Conservation (phyloP, 768 basidiomycete genomes). For the Clitopilus passeckerianus region DNA sequence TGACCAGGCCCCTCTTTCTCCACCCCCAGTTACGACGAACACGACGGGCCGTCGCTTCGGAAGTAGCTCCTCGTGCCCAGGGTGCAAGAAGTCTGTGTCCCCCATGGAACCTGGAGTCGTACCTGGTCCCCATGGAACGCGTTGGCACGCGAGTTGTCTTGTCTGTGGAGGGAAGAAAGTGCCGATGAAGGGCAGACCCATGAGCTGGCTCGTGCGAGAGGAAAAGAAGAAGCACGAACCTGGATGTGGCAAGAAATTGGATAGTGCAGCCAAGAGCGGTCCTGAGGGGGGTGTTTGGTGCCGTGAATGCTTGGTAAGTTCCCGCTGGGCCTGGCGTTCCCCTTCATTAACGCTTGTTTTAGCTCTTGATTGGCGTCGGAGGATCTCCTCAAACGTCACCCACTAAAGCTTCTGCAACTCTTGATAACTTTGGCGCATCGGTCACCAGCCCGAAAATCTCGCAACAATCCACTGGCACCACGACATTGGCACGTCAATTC, state of each 20-base stretch:
- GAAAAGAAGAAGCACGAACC: constrained; percentile 53
- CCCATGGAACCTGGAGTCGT: constrained; percentile 85
- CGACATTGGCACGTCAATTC: constrained; percentile 72
- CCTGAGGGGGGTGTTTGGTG: constrained; percentile 74
- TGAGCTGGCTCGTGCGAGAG: constrained; percentile 32
- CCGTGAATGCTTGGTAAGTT: constrained; percentile 73
- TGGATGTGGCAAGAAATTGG: constrained; percentile 79
- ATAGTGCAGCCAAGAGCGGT: constrained; percentile 77
- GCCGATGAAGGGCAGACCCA: constrained; percentile 23
- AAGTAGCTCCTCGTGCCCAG: constrained; percentile 60
- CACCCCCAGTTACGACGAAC: constrained; percentile 27
- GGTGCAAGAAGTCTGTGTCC: constrained; percentile 68
- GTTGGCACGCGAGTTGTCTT: constrained; percentile 76
- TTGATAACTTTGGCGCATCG: constrained; percentile 25
- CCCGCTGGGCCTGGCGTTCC: not conserved
- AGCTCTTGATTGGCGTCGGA: constrained; percentile 55
- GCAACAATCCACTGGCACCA: constrained; percentile 65
- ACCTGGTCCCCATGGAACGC: constrained; percentile 75
- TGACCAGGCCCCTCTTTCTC: constrained; percentile 31
- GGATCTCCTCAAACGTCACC: constrained; percentile 51
- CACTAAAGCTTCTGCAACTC: constrained; percentile 40
- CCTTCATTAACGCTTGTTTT: constrained; percentile 7
- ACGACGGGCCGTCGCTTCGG: constrained; percentile 52
- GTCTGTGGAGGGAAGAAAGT: constrained; percentile 76
- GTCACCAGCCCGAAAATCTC: constrained; percentile 31